Evolutionary conservation across 2,329 filamentous ascomycete genomes (phyloP).

Genomic region (Talaromyces marneffei): DNA sequence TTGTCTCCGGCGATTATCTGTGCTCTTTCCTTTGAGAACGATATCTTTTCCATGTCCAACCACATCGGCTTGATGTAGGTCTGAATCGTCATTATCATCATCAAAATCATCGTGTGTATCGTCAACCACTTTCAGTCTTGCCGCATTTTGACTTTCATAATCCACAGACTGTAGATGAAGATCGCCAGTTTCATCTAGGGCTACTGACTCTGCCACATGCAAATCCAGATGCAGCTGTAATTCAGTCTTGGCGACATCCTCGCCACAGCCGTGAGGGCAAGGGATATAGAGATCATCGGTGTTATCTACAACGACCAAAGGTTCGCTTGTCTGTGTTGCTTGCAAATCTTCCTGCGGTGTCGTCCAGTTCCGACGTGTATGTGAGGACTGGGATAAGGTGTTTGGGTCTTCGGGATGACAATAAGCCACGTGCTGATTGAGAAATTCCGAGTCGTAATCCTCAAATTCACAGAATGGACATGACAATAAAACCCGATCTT

Average conservation of each 20-base stretch:
- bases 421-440: conserved; percentile 41
- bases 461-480: conserved; percentile 45
- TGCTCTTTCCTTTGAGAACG: conserved; percentile 1
- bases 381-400: background rate
- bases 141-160: background rate
- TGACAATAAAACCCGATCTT: conserved; percentile 14
- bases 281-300: conserved; percentile 39
- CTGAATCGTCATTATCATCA: background rate
- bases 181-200: conserved; percentile 34
- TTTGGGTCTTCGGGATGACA: conserved; percentile 38
- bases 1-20: background rate
- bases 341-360: background rate
- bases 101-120: background rate
- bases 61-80: background rate
- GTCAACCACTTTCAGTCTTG: background rate
- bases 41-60: conserved; percentile 1
- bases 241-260: conserved; percentile 49
- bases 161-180: background rate
- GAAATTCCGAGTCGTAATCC: conserved; percentile 34
- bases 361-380: background rate
- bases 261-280: conserved; percentile 57
- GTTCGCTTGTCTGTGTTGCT: background rate
- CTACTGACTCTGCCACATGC: conserved; percentile 48
- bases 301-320: conserved; percentile 8
- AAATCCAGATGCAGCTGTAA: conserved; percentile 56